Evolutionary conservation across 1,284 basidiomycete species (phyloP).

Genomic region (Sphaerobolus stellatus): DNA sequence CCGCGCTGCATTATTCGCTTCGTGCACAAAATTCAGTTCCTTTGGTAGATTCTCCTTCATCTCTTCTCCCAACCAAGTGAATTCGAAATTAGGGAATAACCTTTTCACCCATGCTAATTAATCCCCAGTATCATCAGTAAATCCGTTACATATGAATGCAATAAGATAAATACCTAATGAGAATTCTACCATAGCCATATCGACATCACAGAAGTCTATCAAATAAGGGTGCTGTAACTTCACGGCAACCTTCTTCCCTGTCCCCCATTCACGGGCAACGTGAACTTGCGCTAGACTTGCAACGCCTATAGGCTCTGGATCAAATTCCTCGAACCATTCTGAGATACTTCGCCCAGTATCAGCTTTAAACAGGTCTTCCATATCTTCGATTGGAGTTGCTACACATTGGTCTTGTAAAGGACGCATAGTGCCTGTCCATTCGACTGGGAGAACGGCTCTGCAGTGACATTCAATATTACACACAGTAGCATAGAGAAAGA

Average conservation of each 20-base stretch:
- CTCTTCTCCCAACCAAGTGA: slow-evolving; percentile 92
- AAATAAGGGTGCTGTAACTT: slow-evolving; percentile 98
- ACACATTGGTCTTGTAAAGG: slow-evolving; percentile 86
- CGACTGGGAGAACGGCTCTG: slow-evolving; percentile 71
- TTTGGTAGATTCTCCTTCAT: slow-evolving; percentile 91
- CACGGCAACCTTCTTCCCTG: slow-evolving; percentile 82
- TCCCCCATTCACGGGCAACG: slow-evolving; percentile 70
- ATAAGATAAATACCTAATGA: slow-evolving; percentile 51
- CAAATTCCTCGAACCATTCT: slow-evolving; percentile 80
- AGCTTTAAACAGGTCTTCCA: slow-evolving; percentile 67
- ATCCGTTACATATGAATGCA: background rate
- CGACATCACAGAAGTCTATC: slow-evolving; percentile 86
- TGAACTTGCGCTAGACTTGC: slow-evolving; percentile 97
- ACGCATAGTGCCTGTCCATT: slow-evolving; percentile 70
- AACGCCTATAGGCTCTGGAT: slow-evolving; percentile 89
- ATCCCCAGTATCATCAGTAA: background rate
- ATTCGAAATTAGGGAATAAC: slow-evolving; percentile 88
- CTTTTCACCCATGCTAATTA: slow-evolving; percentile 79
- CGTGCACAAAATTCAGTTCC: slow-evolving; percentile 93
- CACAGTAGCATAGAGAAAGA: slow-evolving; percentile 27
- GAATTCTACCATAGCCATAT: slow-evolving; percentile 86
- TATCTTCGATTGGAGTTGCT: slow-evolving; percentile 69
- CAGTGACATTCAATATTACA: slow-evolving; percentile 14
- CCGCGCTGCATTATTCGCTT: slow-evolving; percentile 82
- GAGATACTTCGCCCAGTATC: slow-evolving; percentile 69